These are phyloP conservation scores for Solanum paucissectum DNA, from an alignment of 257 asterid genomes.

Conservation along the genomic window DNA sequence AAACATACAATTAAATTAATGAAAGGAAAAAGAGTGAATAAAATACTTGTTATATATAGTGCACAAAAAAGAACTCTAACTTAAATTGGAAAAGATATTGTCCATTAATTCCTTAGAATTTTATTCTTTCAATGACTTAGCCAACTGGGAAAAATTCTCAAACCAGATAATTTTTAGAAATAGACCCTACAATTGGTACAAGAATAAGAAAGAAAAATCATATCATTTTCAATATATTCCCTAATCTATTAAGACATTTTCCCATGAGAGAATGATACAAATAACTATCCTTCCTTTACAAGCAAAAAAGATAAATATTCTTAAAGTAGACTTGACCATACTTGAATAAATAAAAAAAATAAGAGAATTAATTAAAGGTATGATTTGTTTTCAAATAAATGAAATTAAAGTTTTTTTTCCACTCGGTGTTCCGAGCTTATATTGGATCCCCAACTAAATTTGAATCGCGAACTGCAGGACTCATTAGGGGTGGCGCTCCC, in stretches of 20 bases:
- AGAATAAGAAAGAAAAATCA: neutral
- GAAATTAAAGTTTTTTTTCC: neutral
- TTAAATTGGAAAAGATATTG: neutral
- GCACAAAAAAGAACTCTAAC: neutral
- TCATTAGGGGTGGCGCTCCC: too few relatives aligned
- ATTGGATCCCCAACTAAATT: too few relatives aligned
- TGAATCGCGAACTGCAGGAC: neutral
- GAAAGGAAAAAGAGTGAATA: neutral
- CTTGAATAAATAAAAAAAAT: neutral
- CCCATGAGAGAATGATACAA: slow-evolving; percentile 9
- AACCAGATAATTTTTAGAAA: neutral
- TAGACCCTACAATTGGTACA: neutral
- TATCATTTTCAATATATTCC: slow-evolving; percentile 9
- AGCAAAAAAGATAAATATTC: neutral
- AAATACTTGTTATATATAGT: neutral
- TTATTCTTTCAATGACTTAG: slow-evolving; percentile 1
- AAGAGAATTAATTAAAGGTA: neutral
- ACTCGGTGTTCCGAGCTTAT: too few relatives aligned
- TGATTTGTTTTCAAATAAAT: neutral
- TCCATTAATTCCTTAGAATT: neutral
- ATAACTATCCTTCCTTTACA: neutral
- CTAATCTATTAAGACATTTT: neutral
- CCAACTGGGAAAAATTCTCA: neutral
- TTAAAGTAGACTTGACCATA: slow-evolving; percentile 6
- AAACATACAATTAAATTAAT: neutral